Conservation (phyloP, 2,329 filamentous ascomycete species). For the Monilinia polystroma region DNA sequence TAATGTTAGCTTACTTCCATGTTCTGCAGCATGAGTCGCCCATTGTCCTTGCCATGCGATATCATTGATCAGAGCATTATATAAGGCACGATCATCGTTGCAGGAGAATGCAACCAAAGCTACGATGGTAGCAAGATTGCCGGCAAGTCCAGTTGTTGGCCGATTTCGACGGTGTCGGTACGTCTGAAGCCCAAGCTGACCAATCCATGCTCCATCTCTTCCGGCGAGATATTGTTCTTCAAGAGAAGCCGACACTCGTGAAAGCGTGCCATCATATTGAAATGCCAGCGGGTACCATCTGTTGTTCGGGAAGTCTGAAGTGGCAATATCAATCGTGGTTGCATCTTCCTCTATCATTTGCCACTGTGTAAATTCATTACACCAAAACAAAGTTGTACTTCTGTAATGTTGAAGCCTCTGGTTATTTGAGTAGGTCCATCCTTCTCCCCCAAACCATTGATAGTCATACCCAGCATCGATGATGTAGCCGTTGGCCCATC, state of each 20-base stretch:
- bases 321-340: slow-evolving; percentile 21
- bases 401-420: slow-evolving; percentile 22
- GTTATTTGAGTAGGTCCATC: slow-evolving; percentile 1
- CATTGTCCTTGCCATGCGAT: slow-evolving; percentile 29
- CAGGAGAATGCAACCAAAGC: slow-evolving; percentile 36
- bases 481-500: slow-evolving; percentile 31
- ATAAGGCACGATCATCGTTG: slow-evolving; percentile 7
- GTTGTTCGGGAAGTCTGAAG: slow-evolving; percentile 23
- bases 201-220: slow-evolving; percentile 25
- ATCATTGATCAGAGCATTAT: slow-evolving; percentile 24
- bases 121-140: slow-evolving; percentile 31
- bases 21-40: slow-evolving; percentile 23
- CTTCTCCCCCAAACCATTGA: slow-evolving; percentile 19
- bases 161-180: slow-evolving; percentile 22
- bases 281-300: slow-evolving; percentile 31
- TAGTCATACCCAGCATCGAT: slow-evolving; percentile 23
- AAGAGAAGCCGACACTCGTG: slow-evolving; percentile 20
- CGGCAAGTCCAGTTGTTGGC: slow-evolving; percentile 26
- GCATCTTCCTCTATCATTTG: slow-evolving; percentile 27
- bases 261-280: slow-evolving; percentile 22
- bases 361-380: slow-evolving; percentile 30
- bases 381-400: slow-evolving; percentile 32
- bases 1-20: slow-evolving; percentile 30
- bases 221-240: slow-evolving; percentile 26
- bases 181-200: slow-evolving; percentile 23